Evolutionary conservation across 2,329 filamentous ascomycete genomes (phyloP), one percentile per base, ranked within the genome.

Genomic region (Talaromyces pinophilus): DNA sequence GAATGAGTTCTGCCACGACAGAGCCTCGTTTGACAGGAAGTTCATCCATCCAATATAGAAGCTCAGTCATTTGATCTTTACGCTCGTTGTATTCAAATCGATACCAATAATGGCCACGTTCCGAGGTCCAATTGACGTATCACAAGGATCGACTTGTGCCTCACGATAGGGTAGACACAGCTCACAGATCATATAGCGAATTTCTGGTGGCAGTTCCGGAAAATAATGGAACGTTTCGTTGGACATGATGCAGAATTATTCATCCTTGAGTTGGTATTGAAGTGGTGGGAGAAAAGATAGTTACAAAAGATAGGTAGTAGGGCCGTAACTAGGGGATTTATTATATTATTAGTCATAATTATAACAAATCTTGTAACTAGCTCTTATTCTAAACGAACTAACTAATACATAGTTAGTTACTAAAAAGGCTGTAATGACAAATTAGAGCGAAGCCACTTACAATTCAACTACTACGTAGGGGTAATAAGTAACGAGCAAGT

Each of bases 171-270:
- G 65, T 19, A 68, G 65, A 11, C 67, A 68, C 17, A 38, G 48
- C 38, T 54, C 59, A 65, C 67, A 68, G 38, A 67, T 67, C 15
- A 50, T 48, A 50, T 48, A 30, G 2, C 67, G 67, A n/a, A 67
- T 5, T 42, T 68, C 65, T 22, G 50, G 10, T 17, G 67, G 67
- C 10, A 68, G 28, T 22, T 30, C 50, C 7, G 38, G 50, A 30
- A 68, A 63, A 6, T 25, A 30, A 46, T 30, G 42, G n/a, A 68
- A 68, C 19, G 46, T 38, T 15, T 48, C 44, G 40, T 52, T 52
- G 25, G 17, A 33, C 60, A 62, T 62, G 25, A 52, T 52, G 6
- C 17, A 52, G 48, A 52, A 19, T 50, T 46, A 46, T 33, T 33
- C 6, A 33, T 33, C 30, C 30, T 33, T 33, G 30, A 33, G 30